Conservation (phyloP, 2,329 filamentous ascomycete species). For the Epichloe amarillans region DNA sequence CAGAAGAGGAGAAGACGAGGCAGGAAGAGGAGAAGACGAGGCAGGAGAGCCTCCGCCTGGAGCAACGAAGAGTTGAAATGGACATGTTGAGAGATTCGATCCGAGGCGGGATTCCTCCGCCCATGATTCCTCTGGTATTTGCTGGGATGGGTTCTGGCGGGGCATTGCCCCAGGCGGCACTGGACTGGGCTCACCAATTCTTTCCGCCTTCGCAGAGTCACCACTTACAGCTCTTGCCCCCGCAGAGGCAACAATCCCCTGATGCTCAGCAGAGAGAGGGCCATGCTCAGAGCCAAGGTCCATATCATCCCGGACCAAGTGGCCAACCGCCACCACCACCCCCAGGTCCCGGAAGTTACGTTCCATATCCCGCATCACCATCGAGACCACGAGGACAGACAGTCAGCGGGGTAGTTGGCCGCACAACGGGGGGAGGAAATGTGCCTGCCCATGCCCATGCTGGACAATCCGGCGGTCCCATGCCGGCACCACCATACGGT, state of each 20-base stretch:
- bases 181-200: constrained; percentile 59
- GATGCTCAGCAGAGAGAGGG: constrained; percentile 37
- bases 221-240: constrained; percentile 36
- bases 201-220: constrained; percentile 38
- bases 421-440: constrained; percentile 30
- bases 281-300: constrained; percentile 26
- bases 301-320: constrained; percentile 25
- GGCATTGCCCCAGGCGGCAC: constrained; percentile 41
- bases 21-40: constrained; percentile 62
- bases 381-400: constrained; percentile 37
- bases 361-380: constrained; percentile 35
- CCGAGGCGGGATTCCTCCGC: constrained; percentile 56
- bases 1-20: constrained; percentile 58
- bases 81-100: constrained; percentile 59
- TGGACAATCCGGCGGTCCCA: background rate
- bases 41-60: constrained; percentile 52
- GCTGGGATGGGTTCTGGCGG: constrained; percentile 52
- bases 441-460: constrained; percentile 21
- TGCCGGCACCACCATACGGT: constrained; percentile 23
- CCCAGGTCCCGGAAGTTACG: constrained; percentile 27
- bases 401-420: constrained; percentile 26
- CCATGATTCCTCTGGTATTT: constrained; percentile 64
- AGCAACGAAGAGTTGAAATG: constrained; percentile 60
- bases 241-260: constrained; percentile 37
- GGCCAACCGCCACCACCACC: constrained; percentile 13